phyloP scores from a whole-genome alignment of 1,284 basidiomycete genomes.

The Nidula niveotomentosa region DNA sequence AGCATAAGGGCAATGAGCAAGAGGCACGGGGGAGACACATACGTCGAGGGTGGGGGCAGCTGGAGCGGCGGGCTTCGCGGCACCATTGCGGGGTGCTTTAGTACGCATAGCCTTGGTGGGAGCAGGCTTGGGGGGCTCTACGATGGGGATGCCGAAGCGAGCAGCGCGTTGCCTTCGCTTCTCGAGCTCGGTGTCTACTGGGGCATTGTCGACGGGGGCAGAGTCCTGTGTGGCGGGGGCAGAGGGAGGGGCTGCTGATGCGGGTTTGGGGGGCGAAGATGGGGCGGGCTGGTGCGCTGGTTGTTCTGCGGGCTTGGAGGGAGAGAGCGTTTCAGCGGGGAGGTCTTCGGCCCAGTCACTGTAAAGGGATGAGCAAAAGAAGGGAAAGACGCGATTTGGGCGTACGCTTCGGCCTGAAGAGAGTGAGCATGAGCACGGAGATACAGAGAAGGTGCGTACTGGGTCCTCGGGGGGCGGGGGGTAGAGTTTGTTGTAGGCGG shows the following conservation, averaged over 20 bases:
- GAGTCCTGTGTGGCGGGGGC: constrained; percentile 3
- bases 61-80: neutral
- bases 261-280: neutral
- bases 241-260: neutral
- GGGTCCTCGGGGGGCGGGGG: constrained; percentile 1
- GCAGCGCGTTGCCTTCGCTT: constrained; percentile 63
- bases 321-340: neutral
- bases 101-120: constrained; percentile 8
- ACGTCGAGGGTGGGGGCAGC: constrained; percentile 11
- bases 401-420: neutral
- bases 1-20: neutral
- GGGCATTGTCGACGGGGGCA: neutral
- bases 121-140: constrained; percentile 33
- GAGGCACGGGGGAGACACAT: constrained; percentile 8
- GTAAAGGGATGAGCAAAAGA: neutral
- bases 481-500: constrained; percentile 40
- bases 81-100: constrained; percentile 8
- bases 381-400: neutral
- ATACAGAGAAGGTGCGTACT: neutral
- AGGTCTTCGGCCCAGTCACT: neutral
- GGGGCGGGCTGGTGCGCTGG: neutral
- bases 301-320: neutral
- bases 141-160: constrained; percentile 67
- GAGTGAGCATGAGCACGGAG: neutral
- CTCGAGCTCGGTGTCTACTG: constrained; percentile 47